These are phyloP conservation scores for Scedosporium aurantiacum DNA, from an alignment of 2,329 filamentous ascomycete genomes.

Conservation along the genomic window DNA sequence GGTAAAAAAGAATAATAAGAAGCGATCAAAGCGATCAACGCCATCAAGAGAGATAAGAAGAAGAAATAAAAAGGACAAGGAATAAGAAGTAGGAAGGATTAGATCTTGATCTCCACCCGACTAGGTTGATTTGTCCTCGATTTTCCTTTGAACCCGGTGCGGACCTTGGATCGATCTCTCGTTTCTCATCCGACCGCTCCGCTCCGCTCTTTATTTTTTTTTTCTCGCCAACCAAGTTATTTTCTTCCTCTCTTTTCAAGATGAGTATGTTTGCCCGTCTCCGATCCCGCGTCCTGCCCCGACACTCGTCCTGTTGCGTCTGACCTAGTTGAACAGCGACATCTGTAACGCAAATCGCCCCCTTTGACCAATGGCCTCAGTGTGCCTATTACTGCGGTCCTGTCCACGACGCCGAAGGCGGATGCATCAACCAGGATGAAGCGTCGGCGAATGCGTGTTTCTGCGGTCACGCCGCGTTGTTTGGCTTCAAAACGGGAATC, in stretches of 20 bases:
- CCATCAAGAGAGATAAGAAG: too few species aligned
- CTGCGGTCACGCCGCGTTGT: constrained; percentile 53
- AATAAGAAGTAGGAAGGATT: too few species aligned
- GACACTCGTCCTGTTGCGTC: neutral
- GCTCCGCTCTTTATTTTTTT: too few species aligned
- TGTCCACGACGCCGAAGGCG: constrained; percentile 59
- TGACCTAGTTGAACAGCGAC: neutral
- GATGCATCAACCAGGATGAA: constrained; percentile 52
- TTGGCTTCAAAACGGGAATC: constrained; percentile 43
- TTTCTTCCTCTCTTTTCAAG: neutral
- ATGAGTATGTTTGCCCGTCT: neutral
- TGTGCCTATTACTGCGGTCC: constrained; percentile 49
- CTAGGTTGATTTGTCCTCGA: too few species aligned
- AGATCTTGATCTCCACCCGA: too few species aligned
- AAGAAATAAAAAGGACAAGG: too few species aligned
- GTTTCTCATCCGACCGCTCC: too few species aligned
- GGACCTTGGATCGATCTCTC: too few species aligned
- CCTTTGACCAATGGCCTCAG: constrained; percentile 46
- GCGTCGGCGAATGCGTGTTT: constrained; percentile 59
- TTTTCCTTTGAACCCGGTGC: too few species aligned
- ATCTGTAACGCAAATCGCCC: constrained; percentile 39
- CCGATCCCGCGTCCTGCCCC: neutral
- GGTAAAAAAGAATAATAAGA: neutral
- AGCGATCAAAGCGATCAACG: neutral
- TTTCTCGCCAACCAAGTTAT: neutral